Evolutionary conservation across 78 protist genomes (phyloP), one percentile per base, ranked within the genome.

Genomic region (Dictyostelium citrinum): DNA sequence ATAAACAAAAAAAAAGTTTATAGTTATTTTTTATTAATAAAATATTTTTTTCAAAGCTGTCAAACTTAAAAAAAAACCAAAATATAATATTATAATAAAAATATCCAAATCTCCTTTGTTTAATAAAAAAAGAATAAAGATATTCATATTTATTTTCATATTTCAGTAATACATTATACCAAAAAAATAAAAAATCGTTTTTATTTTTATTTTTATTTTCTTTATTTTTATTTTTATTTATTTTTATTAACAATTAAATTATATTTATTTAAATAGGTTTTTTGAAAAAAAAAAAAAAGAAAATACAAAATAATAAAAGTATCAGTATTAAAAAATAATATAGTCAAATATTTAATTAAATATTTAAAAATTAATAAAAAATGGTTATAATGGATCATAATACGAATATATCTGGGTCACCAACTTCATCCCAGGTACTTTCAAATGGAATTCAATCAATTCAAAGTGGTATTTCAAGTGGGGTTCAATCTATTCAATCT

Each of bases 381-480:
- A 70, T 70, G 77, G 77, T 70, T 31, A 70, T 70, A 33, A 70
- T 70, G 77, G 77, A 70, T 33, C 41, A 70, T 12, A 70, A 70
- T 70, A 33, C 77, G 45, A 70, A 70, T 33, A 27, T 64, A 27
- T 64, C 72, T 11, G 72, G 72, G 35, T 64, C 72, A 1, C 72
- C 72, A 64, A 64, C 72, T 11, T 64, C 72, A 3, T 64, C 72
- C 8, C 72, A 64, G 72, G 72, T 64, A 27, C 33, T 64, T 11
- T 27, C 37, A 0, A 70, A 70, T 70, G 77, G 77, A 31, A 33
- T 70, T 12, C 77, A 70, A 12, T 33, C 77, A 33, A 33, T 70
- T 12, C n/a, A 35, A 16, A 70, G 37, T 70, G 77, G 77, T 0
- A 70, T 70, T 33, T 33, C 37, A 70, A 70, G 33, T 33, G 46